Percentiles rank a stretch among this genome's conserved stretches.
These are phyloP conservation scores for Colletotrichum godetiae DNA, from an alignment of 2,329 filamentous ascomycete species.

Conservation along the genomic window DNA sequence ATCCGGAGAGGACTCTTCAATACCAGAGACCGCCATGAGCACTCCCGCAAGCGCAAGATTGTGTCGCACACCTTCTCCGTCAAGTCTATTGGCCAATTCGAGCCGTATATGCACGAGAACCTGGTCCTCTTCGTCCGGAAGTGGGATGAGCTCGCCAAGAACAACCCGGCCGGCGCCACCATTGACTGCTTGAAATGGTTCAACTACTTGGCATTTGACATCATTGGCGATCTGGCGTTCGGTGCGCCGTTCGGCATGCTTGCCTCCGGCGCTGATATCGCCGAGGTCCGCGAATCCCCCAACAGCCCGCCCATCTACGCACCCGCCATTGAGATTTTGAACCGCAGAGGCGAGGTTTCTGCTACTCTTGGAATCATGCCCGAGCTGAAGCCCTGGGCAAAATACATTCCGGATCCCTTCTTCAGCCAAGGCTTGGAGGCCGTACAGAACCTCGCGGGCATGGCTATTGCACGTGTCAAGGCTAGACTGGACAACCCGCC, in stretches of 20 bases:
- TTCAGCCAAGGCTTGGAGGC: conserved; percentile 80
- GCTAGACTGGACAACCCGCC: conserved; percentile 77
- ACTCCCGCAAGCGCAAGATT: conserved; percentile 89
- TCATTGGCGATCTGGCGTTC: conserved; percentile 39
- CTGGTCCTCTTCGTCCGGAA: conserved; percentile 78
- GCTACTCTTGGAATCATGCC: conserved; percentile 82
- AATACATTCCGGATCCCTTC: conserved; percentile 84
- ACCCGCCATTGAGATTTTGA: conserved; percentile 87
- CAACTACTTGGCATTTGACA: conserved; percentile 36
- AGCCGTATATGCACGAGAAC: conserved; percentile 88
- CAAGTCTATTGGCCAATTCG: conserved; percentile 85
- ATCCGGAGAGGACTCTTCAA: conserved; percentile 91
- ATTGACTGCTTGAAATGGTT: conserved; percentile 70
- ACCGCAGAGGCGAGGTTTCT: conserved; percentile 87
- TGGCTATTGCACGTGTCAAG: conserved; percentile 85
- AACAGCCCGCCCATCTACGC: conserved; percentile 74
- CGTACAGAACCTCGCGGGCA: conserved; percentile 85
- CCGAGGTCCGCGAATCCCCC: conserved; percentile 54
- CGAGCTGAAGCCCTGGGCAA: conserved; percentile 80
- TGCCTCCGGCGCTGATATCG: conserved; percentile 32
- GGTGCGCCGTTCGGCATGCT: conserved; percentile 39
- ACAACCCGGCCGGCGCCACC: conserved; percentile 49
- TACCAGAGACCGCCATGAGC: conserved; percentile 83
- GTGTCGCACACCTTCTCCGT: conserved; percentile 88
- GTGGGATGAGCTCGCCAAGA: conserved; percentile 70